These are phyloP conservation scores for Chlorella sp. DNA, from an alignment of 139 green algal genomes.

Conservation along the genomic window DNA sequence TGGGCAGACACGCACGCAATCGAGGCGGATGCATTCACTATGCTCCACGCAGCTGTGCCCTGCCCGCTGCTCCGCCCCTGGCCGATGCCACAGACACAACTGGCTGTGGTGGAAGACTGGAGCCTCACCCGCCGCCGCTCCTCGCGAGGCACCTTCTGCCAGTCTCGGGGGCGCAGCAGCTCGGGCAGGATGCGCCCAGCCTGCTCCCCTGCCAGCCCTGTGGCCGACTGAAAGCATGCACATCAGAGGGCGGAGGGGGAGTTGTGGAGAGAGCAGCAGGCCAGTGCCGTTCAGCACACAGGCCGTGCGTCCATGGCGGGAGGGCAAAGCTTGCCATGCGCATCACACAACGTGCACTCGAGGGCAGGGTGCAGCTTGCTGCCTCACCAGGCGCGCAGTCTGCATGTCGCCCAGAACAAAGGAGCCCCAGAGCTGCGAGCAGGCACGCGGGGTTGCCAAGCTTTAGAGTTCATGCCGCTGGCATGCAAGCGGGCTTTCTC, in stretches of 20 bases:
- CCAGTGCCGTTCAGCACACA: too few species aligned
- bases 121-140: conserved; percentile 13
- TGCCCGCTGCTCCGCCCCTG: too few species aligned
- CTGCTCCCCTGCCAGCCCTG: conserved; percentile 54
- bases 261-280: too few species aligned
- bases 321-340: background rate
- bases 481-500: background rate
- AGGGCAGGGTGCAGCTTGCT: too few species aligned
- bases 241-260: too few species aligned
- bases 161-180: conserved; percentile 67
- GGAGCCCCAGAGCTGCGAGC: conserved; percentile 37
- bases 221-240: conserved; percentile 13
- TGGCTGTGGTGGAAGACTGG: too few species aligned
- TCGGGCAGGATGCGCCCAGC: conserved; percentile 71
- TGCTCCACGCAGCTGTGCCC: too few species aligned
- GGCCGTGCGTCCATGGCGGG: background rate
- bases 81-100: too few species aligned
- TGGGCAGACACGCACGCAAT: background rate
- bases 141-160: conserved; percentile 38
- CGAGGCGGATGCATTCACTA: too few species aligned
- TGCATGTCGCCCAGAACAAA: conserved; percentile 36
- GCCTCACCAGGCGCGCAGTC: conserved; percentile 21
- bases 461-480: background rate
- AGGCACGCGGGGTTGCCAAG: background rate
- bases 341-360: too few species aligned